phyloP scores from a whole-genome alignment of 2,329 filamentous ascomycete species.

The Trichoderma sp. region DNA sequence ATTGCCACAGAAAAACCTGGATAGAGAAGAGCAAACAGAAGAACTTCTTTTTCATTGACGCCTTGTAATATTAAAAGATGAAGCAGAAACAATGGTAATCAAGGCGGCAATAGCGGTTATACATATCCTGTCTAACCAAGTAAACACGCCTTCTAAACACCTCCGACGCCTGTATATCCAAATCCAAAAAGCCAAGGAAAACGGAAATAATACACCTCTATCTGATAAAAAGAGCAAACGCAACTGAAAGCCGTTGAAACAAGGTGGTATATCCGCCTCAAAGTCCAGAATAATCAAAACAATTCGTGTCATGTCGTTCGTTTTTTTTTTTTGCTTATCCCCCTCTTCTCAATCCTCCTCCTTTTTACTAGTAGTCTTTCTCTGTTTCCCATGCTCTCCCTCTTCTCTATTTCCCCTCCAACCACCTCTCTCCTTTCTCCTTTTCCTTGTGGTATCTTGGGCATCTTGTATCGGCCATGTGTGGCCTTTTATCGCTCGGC shows the following conservation, averaged over 20 bases:
- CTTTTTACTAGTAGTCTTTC: neutral
- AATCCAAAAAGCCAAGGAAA: neutral
- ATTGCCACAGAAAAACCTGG: neutral
- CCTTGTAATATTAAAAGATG: neutral
- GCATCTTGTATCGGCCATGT: neutral
- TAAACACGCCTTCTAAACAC: neutral
- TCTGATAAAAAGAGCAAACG: neutral
- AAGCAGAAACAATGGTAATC: neutral
- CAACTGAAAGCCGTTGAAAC: neutral
- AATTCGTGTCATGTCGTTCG: neutral
- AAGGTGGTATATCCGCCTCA: conserved; percentile 18
- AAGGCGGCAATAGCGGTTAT: neutral
- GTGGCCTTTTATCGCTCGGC: conserved; percentile 36
- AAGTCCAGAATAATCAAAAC: neutral
- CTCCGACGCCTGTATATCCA: conserved; percentile 5
- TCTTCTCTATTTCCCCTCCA: neutral
- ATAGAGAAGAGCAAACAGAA: neutral
- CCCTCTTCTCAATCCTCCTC: neutral
- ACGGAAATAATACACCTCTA: neutral
- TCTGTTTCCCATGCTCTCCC: neutral
- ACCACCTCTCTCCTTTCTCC: no score
- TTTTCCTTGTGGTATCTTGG: neutral
- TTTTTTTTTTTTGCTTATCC: neutral
- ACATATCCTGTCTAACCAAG: neutral
- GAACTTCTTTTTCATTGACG: neutral